Evolutionary conservation across 768 basidiomycete genomes (phyloP).

Genomic region (Lanmaoa rubissima): DNA sequence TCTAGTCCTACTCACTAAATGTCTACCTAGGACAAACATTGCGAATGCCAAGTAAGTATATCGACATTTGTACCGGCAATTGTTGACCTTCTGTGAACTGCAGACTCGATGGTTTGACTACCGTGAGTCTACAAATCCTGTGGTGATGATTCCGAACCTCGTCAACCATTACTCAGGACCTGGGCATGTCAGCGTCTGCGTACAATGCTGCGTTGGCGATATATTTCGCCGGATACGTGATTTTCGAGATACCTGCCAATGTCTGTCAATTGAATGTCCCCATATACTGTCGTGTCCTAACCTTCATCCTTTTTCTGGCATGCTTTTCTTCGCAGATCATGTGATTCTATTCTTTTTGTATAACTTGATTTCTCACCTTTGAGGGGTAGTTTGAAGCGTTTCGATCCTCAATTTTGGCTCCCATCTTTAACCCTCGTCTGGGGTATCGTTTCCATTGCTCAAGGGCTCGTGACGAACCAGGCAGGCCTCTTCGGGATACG

Average conservation of each 20-base stretch:
- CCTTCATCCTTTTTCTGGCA: neutral
- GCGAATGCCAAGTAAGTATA: constrained; percentile 37
- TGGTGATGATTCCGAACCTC: neutral
- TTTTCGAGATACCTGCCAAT: constrained; percentile 61
- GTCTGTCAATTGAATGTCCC: constrained; percentile 27
- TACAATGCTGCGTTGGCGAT: constrained; percentile 59
- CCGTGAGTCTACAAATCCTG: constrained; percentile 28
- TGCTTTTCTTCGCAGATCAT: constrained; percentile 14
- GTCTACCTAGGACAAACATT: constrained; percentile 32
- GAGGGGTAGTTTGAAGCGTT: constrained; percentile 49
- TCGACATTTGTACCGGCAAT: neutral
- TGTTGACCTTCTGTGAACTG: neutral
- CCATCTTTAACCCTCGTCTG: constrained; percentile 57
- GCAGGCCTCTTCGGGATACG: constrained; percentile 55
- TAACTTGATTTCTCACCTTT: neutral
- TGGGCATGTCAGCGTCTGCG: constrained; percentile 45
- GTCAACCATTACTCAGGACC: constrained; percentile 38
- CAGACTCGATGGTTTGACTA: constrained; percentile 54
- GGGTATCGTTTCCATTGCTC: constrained; percentile 54
- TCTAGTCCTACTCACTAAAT: neutral
- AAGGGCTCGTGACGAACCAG: constrained; percentile 54
- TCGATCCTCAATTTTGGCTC: constrained; percentile 59
- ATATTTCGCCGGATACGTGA: constrained; percentile 59
- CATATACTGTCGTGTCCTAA: neutral
- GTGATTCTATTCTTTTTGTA: constrained; percentile 19